Percentiles rank a stretch among this genome's conserved stretches.
phyloP scores from a whole-genome alignment of 176 grass and related monocot genomes.

The Ampelocalamus luodianensis region DNA sequence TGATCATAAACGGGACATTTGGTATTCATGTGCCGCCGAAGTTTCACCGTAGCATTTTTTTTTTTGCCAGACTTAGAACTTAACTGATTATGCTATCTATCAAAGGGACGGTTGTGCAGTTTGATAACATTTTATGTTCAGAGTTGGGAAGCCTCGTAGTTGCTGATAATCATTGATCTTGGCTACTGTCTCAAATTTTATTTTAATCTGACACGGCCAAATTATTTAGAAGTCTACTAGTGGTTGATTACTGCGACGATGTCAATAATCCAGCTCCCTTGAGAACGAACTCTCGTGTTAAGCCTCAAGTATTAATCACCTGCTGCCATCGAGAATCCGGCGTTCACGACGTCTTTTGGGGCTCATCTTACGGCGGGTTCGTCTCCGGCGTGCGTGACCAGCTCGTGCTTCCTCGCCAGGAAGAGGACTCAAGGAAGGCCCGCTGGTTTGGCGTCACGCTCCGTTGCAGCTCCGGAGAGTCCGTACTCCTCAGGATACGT shows the following conservation, averaged over 20 bases:
- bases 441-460: slow-evolving; percentile 32
- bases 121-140: not conserved
- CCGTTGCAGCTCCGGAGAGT: not conserved
- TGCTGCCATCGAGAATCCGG: slow-evolving; percentile 12
- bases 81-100: not conserved
- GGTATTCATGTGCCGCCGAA: not conserved
- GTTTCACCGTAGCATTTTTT: not conserved
- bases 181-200: too few relatives aligned
- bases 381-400: slow-evolving; percentile 35
- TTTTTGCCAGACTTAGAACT: not conserved
- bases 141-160: not conserved
- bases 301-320: not conserved
- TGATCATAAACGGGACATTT: slow-evolving; percentile 9
- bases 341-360: slow-evolving; percentile 22
- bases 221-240: not conserved
- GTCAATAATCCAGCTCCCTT: not conserved
- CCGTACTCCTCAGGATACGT: slow-evolving; percentile 23
- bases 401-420: slow-evolving; percentile 26
- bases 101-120: not conserved
- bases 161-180: not conserved
- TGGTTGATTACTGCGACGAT: not conserved
- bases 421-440: not conserved
- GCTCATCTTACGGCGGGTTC: slow-evolving; percentile 27
- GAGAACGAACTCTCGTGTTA: not conserved
- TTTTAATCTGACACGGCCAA: not conserved